These are phyloP conservation scores for Tolypocladium ovalisporum DNA, from an alignment of 2,329 filamentous ascomycete species.

Conservation along the genomic window DNA sequence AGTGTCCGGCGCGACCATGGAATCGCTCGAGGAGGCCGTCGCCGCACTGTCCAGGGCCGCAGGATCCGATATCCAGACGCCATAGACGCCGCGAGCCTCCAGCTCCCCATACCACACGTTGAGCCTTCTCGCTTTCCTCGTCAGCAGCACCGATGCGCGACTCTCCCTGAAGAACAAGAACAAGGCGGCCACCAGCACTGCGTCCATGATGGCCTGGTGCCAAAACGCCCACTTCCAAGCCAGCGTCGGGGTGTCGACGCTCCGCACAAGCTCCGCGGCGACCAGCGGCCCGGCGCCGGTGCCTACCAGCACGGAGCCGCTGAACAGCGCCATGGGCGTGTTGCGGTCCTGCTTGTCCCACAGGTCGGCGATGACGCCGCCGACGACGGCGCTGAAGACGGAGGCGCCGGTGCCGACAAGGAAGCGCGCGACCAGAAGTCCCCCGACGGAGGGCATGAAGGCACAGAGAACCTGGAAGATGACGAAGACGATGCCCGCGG, in stretches of 20 bases:
- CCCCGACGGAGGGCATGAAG: constrained; percentile 55
- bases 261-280: constrained; percentile 56
- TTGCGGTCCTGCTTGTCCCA: constrained; percentile 72
- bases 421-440: constrained; percentile 67
- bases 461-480: constrained; percentile 63
- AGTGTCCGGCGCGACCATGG: background rate
- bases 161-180: constrained; percentile 70
- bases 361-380: constrained; percentile 82
- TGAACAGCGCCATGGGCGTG: constrained; percentile 82
- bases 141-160: constrained; percentile 67
- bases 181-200: constrained; percentile 48
- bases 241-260: constrained; percentile 31
- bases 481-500: constrained; percentile 61
- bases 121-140: constrained; percentile 58
- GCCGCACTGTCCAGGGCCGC: constrained; percentile 2
- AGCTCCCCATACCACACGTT: constrained; percentile 72
- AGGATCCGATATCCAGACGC: constrained; percentile 26
- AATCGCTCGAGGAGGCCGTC: constrained; percentile 10
- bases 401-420: constrained; percentile 68
- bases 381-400: constrained; percentile 78
- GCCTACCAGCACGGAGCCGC: constrained; percentile 65
- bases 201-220: constrained; percentile 64
- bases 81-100: constrained; percentile 51
- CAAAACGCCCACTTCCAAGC: constrained; percentile 85
- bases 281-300: constrained; percentile 71